Evolutionary conservation across 2,329 filamentous ascomycete genomes (phyloP).

Genomic region (Lasiodiplodia gonubiensis): DNA sequence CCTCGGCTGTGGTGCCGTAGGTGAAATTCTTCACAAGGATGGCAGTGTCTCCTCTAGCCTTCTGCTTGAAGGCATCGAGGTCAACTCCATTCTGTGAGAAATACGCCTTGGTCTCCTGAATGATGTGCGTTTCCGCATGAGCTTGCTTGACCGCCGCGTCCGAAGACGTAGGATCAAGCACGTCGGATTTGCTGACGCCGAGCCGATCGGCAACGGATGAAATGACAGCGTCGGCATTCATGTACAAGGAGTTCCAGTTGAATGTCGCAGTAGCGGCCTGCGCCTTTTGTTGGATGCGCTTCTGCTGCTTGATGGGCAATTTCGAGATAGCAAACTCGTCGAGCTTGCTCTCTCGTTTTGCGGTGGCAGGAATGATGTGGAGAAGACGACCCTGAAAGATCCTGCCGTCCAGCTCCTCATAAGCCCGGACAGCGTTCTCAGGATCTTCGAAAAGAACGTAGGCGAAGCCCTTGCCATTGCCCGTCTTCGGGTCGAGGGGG

Average conservation of each 20-base stretch:
- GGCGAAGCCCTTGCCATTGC: conserved; percentile 85
- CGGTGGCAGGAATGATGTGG: conserved; percentile 84
- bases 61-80: conserved; percentile 86
- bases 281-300: conserved; percentile 82
- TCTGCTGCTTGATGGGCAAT: conserved; percentile 91
- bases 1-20: conserved; percentile 78
- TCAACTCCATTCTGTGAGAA: conserved; percentile 88
- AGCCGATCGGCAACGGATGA: conserved; percentile 84
- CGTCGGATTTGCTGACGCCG: conserved; percentile 86
- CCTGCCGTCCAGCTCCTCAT: conserved; percentile 77
- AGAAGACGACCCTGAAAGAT: conserved; percentile 91
- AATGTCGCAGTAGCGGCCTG: conserved; percentile 80
- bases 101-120: conserved; percentile 94
- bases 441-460: conserved; percentile 80
- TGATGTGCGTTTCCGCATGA: conserved; percentile 92
- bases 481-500: conserved; percentile 71
- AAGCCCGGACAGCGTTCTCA: conserved; percentile 77
- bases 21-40: conserved; percentile 96
- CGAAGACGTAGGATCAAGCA: conserved; percentile 93
- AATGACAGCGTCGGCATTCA: conserved; percentile 94
- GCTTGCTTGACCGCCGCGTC: conserved; percentile 96
- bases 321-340: conserved; percentile 92
- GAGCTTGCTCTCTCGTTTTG: conserved; percentile 79
- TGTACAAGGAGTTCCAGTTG: conserved; percentile 99
- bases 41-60: conserved; percentile 81